Evolutionary conservation across 768 basidiomycete species (phyloP), one percentile per base, ranked within the genome.

Genomic region (Dendrothele bispora): DNA sequence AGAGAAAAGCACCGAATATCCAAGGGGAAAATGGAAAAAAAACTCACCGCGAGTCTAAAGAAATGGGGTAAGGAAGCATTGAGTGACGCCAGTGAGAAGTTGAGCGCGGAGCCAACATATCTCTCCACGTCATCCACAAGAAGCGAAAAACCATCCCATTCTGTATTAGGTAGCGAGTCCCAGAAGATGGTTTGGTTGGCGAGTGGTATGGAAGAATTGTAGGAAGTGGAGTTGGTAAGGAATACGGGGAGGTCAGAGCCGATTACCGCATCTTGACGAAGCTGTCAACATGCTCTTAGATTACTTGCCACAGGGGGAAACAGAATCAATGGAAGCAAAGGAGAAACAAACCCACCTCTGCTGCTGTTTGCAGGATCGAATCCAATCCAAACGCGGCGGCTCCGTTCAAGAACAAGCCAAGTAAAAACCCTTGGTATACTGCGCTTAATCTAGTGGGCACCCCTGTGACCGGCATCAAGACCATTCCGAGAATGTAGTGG

Each of bases 101-200:
- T 88, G 39, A 88, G 68, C 4, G 80, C 82, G 12, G 70, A 64
- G 8, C 91, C 89, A n/a, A 74, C 62, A 58, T 86, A 91, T 54
- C 85, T 74, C 61, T 91, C 82, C 1, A 95, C 91, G 55, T 94
- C 92, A 59, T 94, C 89, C n/a, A 91, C 78, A 12, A 94, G 72
- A 21, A 94, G 74, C 0, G 80, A 70, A 58, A 90, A 91, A 5
- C 88, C 88, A 56, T 85, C 82, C 87, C 87, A 92, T 3, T 70
- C 74, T n/a, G n/a, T n/a, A 26, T 61, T 57, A 7, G 79, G 72
- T 6, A 83, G 64, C 1, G 61, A 61, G 25, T 65, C 68, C 88
- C 88, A 90, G 0, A 59, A 61, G 4, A 91, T 72, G 0, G 68
- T 72, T 55, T 86, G 83, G 52, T 79, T 74, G 6, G 56, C 51